Conservation (phyloP, 2,329 filamentous ascomycete species). For the Xylariaceae sp. region DNA sequence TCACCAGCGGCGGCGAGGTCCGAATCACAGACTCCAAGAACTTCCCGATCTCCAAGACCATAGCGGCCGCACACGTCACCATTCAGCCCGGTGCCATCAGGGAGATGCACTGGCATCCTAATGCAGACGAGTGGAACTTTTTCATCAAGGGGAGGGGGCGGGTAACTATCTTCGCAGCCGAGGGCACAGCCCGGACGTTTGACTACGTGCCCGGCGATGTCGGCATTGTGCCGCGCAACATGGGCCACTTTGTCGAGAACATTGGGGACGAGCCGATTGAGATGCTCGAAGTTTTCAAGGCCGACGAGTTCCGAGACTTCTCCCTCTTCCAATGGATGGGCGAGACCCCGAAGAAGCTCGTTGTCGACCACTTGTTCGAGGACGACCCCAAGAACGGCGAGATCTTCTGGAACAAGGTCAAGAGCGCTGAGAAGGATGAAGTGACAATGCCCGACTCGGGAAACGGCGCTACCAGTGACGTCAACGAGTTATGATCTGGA, state of each 20-base stretch:
- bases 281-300: constrained; percentile 70
- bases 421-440: constrained; percentile 56
- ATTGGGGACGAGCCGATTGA: constrained; percentile 70
- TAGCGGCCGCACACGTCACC: constrained; percentile 66
- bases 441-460: constrained; percentile 35
- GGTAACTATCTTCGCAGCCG: constrained; percentile 67
- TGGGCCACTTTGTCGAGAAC: constrained; percentile 79
- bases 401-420: constrained; percentile 57
- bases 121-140: constrained; percentile 75
- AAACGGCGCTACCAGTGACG: constrained; percentile 1
- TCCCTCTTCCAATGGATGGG: constrained; percentile 71
- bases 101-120: constrained; percentile 80
- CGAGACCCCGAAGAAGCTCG: constrained; percentile 61
- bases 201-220: constrained; percentile 71
- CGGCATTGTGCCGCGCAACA: constrained; percentile 69
- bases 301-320: constrained; percentile 67
- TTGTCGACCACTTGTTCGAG: constrained; percentile 61
- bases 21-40: constrained; percentile 72
- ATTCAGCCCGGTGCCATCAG: constrained; percentile 68
- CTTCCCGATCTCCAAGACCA: constrained; percentile 67
- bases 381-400: constrained; percentile 55
- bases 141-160: constrained; percentile 68
- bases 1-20: constrained; percentile 63
- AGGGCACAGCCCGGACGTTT: constrained; percentile 66
- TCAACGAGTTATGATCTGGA: constrained; percentile 19